Base-by-base conservation (phyloP, 2,329 filamentous ascomycete genomes). In the Apiospora pterosperma region DNA sequence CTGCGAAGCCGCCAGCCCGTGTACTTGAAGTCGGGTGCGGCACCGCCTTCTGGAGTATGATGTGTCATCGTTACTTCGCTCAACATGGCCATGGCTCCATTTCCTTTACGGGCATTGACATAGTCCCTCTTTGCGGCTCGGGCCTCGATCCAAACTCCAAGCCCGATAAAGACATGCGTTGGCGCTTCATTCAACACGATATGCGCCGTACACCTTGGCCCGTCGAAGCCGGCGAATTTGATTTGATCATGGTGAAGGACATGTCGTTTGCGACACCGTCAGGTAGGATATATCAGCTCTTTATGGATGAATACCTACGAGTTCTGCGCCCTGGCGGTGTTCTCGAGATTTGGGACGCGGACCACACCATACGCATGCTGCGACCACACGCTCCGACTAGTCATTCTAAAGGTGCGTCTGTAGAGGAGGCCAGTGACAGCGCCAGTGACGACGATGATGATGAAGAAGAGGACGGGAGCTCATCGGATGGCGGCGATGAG, bases 1-100 rank as follows among this genome's bases (percentile, higher is more conserved):
- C 84, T 52, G 84, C 87, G 67, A 87, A 87, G 59, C 89, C 92
- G 23, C 94, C 94, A 0, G 85, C 84, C 71, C 89, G 88, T 68
- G 90, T 98, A 34, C 83, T 98, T 28, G 95, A 98, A 74, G 79
- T 97, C 38, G 93, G 90, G 36, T 98, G 95, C 76, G 94, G 94
- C 21, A 91, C 91, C 23, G 95, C 88, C 28, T 92, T 96, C 74
- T 97, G 94, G 94, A 94, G 92, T 70, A 90, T 92, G 78, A 89
- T 93, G 81, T 96, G 92, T 76, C 91, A 97, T 76, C 88, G 92
- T 39, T 91, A 92, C 77, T 92, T 94, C 74, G 83, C 85, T 64
- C 84, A 87, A 60, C 82, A 86, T 63, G 92, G 92, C 16, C 85
- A 91, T 73, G 79, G 83, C 5, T 84, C 88, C 66, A 89, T 96